These are phyloP conservation scores for Helminthosporium solani DNA, from an alignment of 2,329 filamentous ascomycete genomes.

Conservation along the genomic window DNA sequence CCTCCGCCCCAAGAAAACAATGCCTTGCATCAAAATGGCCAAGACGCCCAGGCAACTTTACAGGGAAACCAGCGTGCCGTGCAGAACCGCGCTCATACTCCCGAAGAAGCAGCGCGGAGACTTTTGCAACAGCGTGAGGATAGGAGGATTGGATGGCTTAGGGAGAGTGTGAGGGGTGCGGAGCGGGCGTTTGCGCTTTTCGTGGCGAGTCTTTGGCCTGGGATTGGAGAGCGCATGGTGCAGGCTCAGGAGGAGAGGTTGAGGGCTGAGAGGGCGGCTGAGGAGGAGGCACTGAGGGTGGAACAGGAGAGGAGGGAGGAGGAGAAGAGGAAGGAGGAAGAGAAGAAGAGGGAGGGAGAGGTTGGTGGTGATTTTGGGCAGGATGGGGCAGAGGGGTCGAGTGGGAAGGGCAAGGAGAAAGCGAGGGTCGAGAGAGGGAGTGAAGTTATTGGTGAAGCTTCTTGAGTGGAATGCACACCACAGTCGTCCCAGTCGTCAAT, in stretches of 20 bases:
- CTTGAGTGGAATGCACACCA: too few relatives aligned
- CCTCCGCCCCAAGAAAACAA: constrained; percentile 16
- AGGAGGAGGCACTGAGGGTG: constrained; percentile 18
- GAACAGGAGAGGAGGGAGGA: constrained; percentile 16
- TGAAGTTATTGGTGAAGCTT: too few relatives aligned
- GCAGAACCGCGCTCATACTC: constrained; percentile 19
- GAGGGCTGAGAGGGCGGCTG: constrained; percentile 28
- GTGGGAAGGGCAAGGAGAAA: constrained; percentile 11
- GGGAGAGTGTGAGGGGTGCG: constrained; percentile 45
- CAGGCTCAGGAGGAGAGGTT: constrained; percentile 54
- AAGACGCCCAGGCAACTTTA: too few relatives aligned
- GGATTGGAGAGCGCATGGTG: constrained; percentile 62
- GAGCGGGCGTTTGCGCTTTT: constrained; percentile 63
- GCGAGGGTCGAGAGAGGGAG: constrained; percentile 4
- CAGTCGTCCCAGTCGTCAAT: too few relatives aligned
- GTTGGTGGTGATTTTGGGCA: constrained; percentile 8
- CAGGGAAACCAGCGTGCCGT: neutral
- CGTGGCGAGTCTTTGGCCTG: constrained; percentile 61
- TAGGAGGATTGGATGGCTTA: constrained; percentile 29
- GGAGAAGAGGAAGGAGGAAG: constrained; percentile 19
- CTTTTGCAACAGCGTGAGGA: constrained; percentile 41
- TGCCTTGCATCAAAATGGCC: neutral
- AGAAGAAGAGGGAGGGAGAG: constrained; percentile 11
- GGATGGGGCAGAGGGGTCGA: constrained; percentile 2
- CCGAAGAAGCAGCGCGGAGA: constrained; percentile 46